Percentiles rank a stretch among this genome's conserved stretches.
phyloP scores from a whole-genome alignment of 805 yeast species.

The Pichia nanzhaoensis region DNA sequence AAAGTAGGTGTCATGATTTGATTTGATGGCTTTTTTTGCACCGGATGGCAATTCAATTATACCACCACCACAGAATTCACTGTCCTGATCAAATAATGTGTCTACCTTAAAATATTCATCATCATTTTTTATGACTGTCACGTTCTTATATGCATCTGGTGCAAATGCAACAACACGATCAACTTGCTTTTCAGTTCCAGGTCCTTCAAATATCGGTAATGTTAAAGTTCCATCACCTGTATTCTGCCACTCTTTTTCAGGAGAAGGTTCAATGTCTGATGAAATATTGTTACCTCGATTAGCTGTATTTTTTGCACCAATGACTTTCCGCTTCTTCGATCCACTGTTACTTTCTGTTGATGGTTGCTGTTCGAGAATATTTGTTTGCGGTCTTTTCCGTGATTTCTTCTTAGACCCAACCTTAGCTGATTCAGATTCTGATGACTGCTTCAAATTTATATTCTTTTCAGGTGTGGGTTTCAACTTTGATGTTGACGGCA shows the following conservation, averaged over 20 bases:
- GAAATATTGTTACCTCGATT: background rate
- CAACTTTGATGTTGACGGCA: too few relatives aligned
- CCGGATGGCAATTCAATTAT: slow-evolving; percentile 57
- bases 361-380: too few relatives aligned
- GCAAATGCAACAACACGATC: slow-evolving; percentile 58
- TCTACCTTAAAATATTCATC: slow-evolving; percentile 56
- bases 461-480: too few relatives aligned
- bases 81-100: slow-evolving; percentile 55
- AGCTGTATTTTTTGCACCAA: background rate
- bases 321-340: background rate
- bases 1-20: slow-evolving; percentile 61
- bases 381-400: too few relatives aligned
- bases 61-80: slow-evolving; percentile 67
- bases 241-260: slow-evolving; percentile 48
- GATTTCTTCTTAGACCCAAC: too few relatives aligned
- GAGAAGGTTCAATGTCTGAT: background rate
- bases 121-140: slow-evolving; percentile 33
- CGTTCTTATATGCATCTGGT: slow-evolving; percentile 45
- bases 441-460: too few relatives aligned
- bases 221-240: slow-evolving; percentile 32
- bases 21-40: slow-evolving; percentile 52
- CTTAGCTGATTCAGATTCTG: background rate
- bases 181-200: slow-evolving; percentile 39
- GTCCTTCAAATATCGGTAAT: slow-evolving; percentile 45
- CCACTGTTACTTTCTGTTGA: too few relatives aligned